Evolutionary conservation across 768 basidiomycete genomes (phyloP), one percentile per base, ranked within the genome.

Genomic region (Pholiota conissans): DNA sequence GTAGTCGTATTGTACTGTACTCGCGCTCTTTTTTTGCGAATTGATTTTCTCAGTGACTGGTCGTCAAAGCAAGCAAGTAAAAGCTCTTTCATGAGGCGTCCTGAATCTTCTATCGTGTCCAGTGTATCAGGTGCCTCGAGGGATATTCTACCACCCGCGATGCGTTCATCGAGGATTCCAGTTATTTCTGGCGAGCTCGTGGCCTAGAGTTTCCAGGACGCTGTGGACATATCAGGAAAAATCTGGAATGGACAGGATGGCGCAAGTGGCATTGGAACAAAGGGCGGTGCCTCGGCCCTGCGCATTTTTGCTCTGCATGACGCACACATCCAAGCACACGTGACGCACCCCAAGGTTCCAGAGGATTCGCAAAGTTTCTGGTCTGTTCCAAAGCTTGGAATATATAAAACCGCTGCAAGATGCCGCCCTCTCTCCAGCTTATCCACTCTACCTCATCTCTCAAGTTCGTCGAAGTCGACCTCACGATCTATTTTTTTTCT

Each of bases 301-400:
- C n/a, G 42, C 37, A 39, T 11, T 39, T n/a, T n/a, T n/a, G n/a
- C n/a, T n/a, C n/a, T 55, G 42, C 61, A 69, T 64, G 65, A 66
- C 65, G 68, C 58, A 60, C 55, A 40, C 39, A 16, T 16, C 8
- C 18, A n/a, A 60, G 37, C 27, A 26, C 76, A 78, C 74, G 74
- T 77, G 76, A 69, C 52, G 16, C 51, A n/a, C 29, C 55, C n/a
- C 59, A 76, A 75, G 65, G 66, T 79, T 79, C 78, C 75, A 79
- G 76, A 77, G 72, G 66, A 62, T 79, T 76, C 75, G 70, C 67
- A 73, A 65, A 72, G 63, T 65, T 76, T 77, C 76, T 73, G 66
- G 76, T 69, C 65, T 56, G 59, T 74, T 76, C 74, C 68, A 72
- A 71, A 70, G 58, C 63, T 40, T 55, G 50, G 58, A 64, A 64